Evolutionary conservation across 1,139 yeast genomes (phyloP).

Genomic region (Arxiozyma slooffiae): DNA sequence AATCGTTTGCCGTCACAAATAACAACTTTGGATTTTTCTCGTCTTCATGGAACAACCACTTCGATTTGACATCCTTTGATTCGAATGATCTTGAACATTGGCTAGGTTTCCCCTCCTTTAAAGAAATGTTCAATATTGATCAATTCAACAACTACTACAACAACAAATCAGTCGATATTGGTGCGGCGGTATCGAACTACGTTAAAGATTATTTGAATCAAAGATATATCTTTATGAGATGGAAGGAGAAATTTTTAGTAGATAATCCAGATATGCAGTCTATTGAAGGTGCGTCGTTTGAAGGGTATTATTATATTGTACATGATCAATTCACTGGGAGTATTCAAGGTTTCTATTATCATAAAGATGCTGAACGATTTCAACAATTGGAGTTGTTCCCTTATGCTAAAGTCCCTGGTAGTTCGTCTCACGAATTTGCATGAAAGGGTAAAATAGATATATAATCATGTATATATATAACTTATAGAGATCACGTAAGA

Average conservation of each 20-base stretch:
- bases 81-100: constrained; percentile 77
- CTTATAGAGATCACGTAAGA: too few relatives aligned
- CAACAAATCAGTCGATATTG: neutral
- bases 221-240: constrained; percentile 71
- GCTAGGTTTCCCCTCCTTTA: constrained; percentile 54
- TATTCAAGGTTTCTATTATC: constrained; percentile 73
- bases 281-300: constrained; percentile 76
- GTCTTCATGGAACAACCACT: constrained; percentile 45
- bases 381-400: constrained; percentile 54
- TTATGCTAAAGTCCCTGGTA: constrained; percentile 28
- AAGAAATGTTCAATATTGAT: constrained; percentile 14
- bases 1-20: constrained; percentile 73
- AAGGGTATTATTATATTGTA: constrained; percentile 84
- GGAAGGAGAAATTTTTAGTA: constrained; percentile 83
- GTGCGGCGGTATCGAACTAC: neutral
- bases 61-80: constrained; percentile 35
- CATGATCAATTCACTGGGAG: constrained; percentile 69
- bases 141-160: neutral
- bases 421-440: constrained; percentile 23
- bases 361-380: constrained; percentile 63
- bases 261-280: constrained; percentile 58
- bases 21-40: constrained; percentile 40
- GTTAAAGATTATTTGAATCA: constrained; percentile 29
- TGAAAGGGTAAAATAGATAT: constrained; percentile 3
- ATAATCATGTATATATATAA: too few relatives aligned